Evolutionary conservation across 257 asterid species (phyloP), one percentile per base, ranked within the genome.

Genomic region (Haberlea rhodopensis): DNA sequence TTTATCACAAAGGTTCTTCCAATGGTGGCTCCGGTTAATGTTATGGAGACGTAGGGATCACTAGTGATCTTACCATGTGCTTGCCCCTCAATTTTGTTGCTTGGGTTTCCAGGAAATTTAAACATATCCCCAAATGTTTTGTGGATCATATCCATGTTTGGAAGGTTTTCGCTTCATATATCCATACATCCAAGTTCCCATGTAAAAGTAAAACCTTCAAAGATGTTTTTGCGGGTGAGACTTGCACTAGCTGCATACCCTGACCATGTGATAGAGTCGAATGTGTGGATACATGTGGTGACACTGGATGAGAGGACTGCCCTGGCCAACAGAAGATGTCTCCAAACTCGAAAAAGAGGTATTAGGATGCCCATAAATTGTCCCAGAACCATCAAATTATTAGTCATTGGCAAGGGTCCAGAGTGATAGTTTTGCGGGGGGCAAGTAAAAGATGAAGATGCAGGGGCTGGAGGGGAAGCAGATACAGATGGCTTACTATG

Each of bases 81-180:
- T 52, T 81, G 89, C 62, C 97, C 99, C 75, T 92, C 97, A 23
- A 91, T 82, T 75, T 84, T 92, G 80, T 74, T 73, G 69, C 84
- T 83, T 89, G 84, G 55, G 11, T 78, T 90, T 8, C 92, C 95
- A 0, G 97, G 95, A 48, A 91, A 76, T 65, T 79, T 85, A 72
- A 94, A 80, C 96, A 94, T 71, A 66, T 94, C 97, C 32, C 96
- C 96, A 11, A 94, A 19, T 9, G 95, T 94, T 76, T 80, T 90
- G 80, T 87, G 99, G 75, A 94, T 87, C 99, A 94, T 94, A 72
- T 90, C 99, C 99, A 94, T 90, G 82, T 94, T 94, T 20, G 99
- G 99, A 61, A 94, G 97, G 77, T 94, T 88, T 90, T 94, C 2
- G 99, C 99, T 66, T 87, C 95, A 40, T 72, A 62, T 19, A 94